A percentile compares a stretch with the other conserved stretches of the same genome.
These are phyloP conservation scores for Rhizophagus clarus DNA, from an alignment of 192 early-diverging fungal genomes.

Conservation along the genomic window DNA sequence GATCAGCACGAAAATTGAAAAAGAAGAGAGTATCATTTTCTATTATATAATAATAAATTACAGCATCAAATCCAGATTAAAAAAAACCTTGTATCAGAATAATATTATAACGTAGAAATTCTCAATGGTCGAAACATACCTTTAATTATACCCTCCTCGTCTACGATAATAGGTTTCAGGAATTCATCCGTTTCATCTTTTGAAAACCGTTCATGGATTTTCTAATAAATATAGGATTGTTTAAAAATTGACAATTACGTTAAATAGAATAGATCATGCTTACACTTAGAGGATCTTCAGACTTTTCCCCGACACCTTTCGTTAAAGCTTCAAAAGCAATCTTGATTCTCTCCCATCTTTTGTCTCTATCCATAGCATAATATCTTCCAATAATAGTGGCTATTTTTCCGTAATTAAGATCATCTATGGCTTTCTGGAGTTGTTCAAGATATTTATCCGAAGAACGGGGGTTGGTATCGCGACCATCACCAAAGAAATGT, in stretches of 20 bases:
- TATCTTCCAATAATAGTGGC: conserved; percentile 95
- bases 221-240: conserved; percentile 30
- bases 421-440: conserved; percentile 64
- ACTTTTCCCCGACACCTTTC: conserved; percentile 74
- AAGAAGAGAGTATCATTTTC: conserved; percentile 93
- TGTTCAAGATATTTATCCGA: conserved; percentile 77
- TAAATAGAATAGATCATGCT: neutral
- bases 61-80: neutral
- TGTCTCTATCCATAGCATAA: conserved; percentile 99
- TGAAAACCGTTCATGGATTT: conserved; percentile 85
- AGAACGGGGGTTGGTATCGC: conserved; percentile 94
- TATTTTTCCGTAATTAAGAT: conserved; percentile 81
- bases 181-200: conserved; percentile 99
- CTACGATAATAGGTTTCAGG: conserved; percentile 96
- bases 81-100: neutral
- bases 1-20: conserved; percentile 99
- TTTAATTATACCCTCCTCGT: conserved; percentile 74
- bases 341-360: conserved; percentile 99
- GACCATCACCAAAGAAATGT: conserved; percentile 98
- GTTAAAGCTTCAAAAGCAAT: conserved; percentile 92
- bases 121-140: neutral
- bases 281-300: conserved; percentile 61
- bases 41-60: neutral
- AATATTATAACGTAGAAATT: neutral
- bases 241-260: neutral